phyloP scores from a whole-genome alignment of 2,329 filamentous ascomycete species.

The Chrysosphaeria jannelii region DNA sequence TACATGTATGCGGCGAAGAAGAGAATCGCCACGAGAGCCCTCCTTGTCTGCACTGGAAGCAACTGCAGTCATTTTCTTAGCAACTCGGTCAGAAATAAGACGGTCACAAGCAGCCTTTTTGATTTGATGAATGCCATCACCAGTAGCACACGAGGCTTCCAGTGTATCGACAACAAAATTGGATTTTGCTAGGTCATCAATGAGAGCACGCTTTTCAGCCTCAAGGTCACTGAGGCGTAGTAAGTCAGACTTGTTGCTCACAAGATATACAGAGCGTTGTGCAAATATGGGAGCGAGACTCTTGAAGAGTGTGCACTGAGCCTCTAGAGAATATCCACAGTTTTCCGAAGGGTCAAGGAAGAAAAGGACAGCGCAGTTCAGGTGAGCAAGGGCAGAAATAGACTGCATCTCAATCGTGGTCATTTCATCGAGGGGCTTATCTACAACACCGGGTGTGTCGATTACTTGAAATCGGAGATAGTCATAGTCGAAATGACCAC shows the following conservation, averaged over 20 bases:
- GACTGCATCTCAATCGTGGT: slow-evolving; percentile 99
- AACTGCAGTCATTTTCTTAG: slow-evolving; percentile 84
- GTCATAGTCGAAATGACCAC: slow-evolving; percentile 95
- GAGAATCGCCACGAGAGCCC: slow-evolving; percentile 59
- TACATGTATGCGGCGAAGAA: slow-evolving; percentile 85
- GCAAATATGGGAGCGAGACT: slow-evolving; percentile 91
- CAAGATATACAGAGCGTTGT: slow-evolving; percentile 89
- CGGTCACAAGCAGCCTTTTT: slow-evolving; percentile 89
- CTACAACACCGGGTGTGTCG: slow-evolving; percentile 92
- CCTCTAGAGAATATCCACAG: slow-evolving; percentile 76
- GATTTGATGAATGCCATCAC: slow-evolving; percentile 77
- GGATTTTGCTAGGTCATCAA: slow-evolving; percentile 4
- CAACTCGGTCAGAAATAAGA: slow-evolving; percentile 72
- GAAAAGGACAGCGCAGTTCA: slow-evolving; percentile 82
- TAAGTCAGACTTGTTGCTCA: slow-evolving; percentile 96
- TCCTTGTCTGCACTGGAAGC: slow-evolving; percentile 47
- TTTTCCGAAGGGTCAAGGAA: slow-evolving; percentile 97
- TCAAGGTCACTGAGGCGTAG: slow-evolving; percentile 67
- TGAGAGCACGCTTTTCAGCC: slow-evolving; percentile 32
- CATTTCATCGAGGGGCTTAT: slow-evolving; percentile 96
- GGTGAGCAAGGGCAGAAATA: slow-evolving; percentile 89
- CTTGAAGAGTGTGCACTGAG: slow-evolving; percentile 84
- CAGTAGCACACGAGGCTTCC: slow-evolving; percentile 79
- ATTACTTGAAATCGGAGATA: slow-evolving; percentile 61
- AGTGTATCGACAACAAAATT: slow-evolving; percentile 76